These are phyloP conservation scores for Hymenoscyphus fraxineus DNA, from an alignment of 2,329 filamentous ascomycete genomes.

Conservation along the genomic window DNA sequence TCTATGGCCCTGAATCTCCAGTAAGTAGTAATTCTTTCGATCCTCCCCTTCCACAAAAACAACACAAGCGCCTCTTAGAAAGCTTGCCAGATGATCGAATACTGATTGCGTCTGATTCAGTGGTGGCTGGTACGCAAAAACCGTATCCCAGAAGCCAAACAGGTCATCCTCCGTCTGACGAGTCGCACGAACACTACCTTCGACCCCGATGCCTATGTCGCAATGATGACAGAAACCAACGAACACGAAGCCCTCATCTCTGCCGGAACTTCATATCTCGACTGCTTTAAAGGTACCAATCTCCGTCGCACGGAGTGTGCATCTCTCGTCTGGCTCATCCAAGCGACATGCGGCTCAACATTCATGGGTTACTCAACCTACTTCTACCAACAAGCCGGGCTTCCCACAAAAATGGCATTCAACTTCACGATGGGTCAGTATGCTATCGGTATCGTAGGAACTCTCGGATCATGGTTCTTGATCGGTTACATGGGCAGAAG, in stretches of 20 bases:
- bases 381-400: conserved; percentile 50
- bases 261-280: conserved; percentile 43
- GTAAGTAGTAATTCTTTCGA: background rate
- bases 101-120: background rate
- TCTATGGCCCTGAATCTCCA: conserved; percentile 47
- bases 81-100: background rate
- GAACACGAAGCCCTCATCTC: conserved; percentile 46
- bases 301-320: conserved; percentile 51
- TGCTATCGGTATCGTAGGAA: conserved; percentile 47
- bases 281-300: conserved; percentile 48
- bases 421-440: conserved; percentile 44
- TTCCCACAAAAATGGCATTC: conserved; percentile 47
- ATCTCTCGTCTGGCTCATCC: conserved; percentile 56
- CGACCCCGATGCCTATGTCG: conserved; percentile 34
- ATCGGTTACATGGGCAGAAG: conserved; percentile 46
- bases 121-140: conserved; percentile 45
- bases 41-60: background rate
- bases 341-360: conserved; percentile 58
- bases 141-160: conserved; percentile 42
- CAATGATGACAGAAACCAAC: conserved; percentile 54
- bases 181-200: conserved; percentile 32
- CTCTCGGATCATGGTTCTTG: conserved; percentile 47
- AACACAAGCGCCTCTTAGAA: background rate
- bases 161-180: conserved; percentile 40
- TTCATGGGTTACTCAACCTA: conserved; percentile 62